Conservation (phyloP, 768 basidiomycete species). For the Boletales sp. region DNA sequence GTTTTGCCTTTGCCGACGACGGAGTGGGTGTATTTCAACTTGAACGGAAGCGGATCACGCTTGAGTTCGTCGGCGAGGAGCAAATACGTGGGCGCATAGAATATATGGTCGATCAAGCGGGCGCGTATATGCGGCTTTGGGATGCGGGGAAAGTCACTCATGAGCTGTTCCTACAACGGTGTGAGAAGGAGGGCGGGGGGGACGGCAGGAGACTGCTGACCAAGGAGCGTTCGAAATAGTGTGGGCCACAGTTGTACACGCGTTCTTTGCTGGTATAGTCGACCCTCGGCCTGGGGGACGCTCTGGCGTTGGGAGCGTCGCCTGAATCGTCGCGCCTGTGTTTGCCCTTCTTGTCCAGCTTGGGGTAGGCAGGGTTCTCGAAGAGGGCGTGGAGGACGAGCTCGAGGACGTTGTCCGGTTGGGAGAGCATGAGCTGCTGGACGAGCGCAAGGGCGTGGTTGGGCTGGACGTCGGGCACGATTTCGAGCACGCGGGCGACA, state of each 20-base stretch:
- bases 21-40: slow-evolving; percentile 32
- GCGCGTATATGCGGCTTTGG: slow-evolving; percentile 52
- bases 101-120: slow-evolving; percentile 33
- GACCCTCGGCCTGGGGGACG: slow-evolving; percentile 40
- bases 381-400: slow-evolving; percentile 57
- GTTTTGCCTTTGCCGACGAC: slow-evolving; percentile 39
- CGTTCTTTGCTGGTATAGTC: slow-evolving; percentile 55
- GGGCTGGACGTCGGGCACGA: slow-evolving; percentile 68
- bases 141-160: slow-evolving; percentile 53
- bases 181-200: background rate
- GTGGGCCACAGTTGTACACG: slow-evolving; percentile 35
- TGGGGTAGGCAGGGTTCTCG: slow-evolving; percentile 61
- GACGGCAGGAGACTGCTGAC: background rate
- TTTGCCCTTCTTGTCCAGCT: slow-evolving; percentile 45
- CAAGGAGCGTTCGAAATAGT: slow-evolving; percentile 50
- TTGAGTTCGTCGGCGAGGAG: slow-evolving; percentile 45
- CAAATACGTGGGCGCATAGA: slow-evolving; percentile 69
- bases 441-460: slow-evolving; percentile 50
- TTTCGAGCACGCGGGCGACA: slow-evolving; percentile 56
- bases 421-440: slow-evolving; percentile 36
- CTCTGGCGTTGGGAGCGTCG: slow-evolving; percentile 12
- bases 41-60: slow-evolving; percentile 39
- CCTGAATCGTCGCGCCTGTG: slow-evolving; percentile 36
- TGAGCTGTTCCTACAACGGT: slow-evolving; percentile 45
- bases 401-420: slow-evolving; percentile 41